Percentiles rank a stretch among this genome's conserved stretches.
Evolutionary conservation across 169 alveolate genomes (phyloP).

Genomic region (Theileria luwenshuni): DNA sequence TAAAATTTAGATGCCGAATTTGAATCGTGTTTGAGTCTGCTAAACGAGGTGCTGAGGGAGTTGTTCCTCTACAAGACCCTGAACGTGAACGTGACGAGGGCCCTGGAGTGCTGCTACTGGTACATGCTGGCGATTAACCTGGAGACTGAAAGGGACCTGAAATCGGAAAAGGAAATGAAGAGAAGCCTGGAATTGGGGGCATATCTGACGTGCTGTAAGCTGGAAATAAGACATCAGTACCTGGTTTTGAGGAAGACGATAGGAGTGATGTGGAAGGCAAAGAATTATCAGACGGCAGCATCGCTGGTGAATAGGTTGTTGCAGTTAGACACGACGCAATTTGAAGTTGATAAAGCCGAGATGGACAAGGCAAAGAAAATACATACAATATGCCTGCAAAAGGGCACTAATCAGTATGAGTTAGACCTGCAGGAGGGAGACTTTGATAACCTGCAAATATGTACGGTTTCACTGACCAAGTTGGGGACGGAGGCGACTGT

Average conservation of each 20-base stretch:
- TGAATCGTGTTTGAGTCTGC: constrained; percentile 1
- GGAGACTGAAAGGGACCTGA: constrained; percentile 69
- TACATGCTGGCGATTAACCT: constrained; percentile 75
- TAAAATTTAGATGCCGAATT: constrained; percentile 45
- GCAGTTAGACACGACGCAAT: constrained; percentile 44
- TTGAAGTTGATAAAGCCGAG: constrained; percentile 63
- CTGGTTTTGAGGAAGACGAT: constrained; percentile 82
- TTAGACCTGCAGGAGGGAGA: constrained; percentile 43
- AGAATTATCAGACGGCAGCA: constrained; percentile 82
- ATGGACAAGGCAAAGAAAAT: constrained; percentile 66
- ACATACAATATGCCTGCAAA: constrained; percentile 56
- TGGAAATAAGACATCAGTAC: constrained; percentile 79
- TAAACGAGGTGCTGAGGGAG: constrained; percentile 32
- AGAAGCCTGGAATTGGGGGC: constrained; percentile 82
- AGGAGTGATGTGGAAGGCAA: constrained; percentile 88
- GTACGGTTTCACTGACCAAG: constrained; percentile 52
- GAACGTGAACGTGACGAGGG: constrained; percentile 69
- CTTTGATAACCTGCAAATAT: constrained; percentile 29
- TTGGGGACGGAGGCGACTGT: constrained; percentile 30
- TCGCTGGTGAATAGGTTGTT: constrained; percentile 66
- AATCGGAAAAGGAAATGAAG: constrained; percentile 55
- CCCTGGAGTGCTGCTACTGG: constrained; percentile 51
- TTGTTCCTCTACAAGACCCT: constrained; percentile 56
- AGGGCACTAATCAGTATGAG: constrained; percentile 41
- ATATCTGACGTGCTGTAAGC: constrained; percentile 79